Conservation (phyloP, 345 rosid species). For the Geranium brycei region DNA sequence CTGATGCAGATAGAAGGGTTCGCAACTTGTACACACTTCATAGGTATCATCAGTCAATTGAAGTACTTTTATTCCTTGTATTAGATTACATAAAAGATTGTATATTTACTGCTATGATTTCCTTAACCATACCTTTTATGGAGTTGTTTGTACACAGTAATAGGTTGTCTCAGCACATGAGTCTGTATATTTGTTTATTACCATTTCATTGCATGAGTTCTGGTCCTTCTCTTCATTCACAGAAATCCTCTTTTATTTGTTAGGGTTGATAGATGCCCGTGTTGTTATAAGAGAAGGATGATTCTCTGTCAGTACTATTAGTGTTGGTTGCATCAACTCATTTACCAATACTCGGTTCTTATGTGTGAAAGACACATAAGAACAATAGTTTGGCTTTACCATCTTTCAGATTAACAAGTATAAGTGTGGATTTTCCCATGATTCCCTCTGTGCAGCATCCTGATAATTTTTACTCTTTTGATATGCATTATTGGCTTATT, state of each 20-base stretch:
- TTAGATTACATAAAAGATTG: neutral
- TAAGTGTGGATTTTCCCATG: neutral
- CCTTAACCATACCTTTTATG: neutral
- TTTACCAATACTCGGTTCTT: neutral
- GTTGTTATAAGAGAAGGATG: neutral
- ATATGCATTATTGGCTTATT: neutral
- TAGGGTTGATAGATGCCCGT: neutral
- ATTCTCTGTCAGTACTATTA: neutral
- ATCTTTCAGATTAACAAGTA: neutral
- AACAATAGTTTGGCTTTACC: neutral
- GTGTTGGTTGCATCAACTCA: neutral
- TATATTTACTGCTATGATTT: neutral
- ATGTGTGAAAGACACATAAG: neutral
- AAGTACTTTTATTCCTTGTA: neutral
- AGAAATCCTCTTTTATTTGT: neutral
- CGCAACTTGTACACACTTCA: conserved; percentile 89
- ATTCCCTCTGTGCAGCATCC: neutral
- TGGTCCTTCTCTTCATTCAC: neutral
- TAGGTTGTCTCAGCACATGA: neutral
- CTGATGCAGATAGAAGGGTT: conserved; percentile 80
- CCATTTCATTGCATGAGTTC: neutral
- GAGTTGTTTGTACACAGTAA: neutral
- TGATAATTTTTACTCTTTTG: neutral
- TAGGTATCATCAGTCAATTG: conserved; percentile 31
- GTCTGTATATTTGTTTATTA: neutral